These are phyloP conservation scores for Naematelia encephala DNA, from an alignment of 768 basidiomycete genomes.

Conservation along the genomic window DNA sequence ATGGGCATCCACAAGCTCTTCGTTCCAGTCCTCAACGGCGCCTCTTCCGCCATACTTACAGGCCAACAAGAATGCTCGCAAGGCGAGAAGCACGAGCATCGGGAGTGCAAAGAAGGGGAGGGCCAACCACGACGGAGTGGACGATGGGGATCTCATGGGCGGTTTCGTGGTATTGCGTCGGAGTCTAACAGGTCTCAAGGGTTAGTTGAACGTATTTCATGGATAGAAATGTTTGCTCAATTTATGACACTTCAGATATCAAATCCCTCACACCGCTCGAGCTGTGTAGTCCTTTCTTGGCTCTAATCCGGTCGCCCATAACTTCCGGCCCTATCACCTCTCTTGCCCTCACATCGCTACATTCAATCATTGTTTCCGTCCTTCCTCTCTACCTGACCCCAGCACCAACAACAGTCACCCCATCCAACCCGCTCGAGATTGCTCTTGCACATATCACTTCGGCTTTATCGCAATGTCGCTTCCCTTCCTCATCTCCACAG, in stretches of 20 bases:
- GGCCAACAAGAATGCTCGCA: constrained; percentile 7
- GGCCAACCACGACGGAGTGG: constrained; percentile 55
- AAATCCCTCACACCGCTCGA: constrained; percentile 41
- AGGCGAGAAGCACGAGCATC: constrained; percentile 4
- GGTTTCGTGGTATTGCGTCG: constrained; percentile 85
- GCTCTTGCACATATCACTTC: constrained; percentile 80
- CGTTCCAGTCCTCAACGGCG: constrained; percentile 28
- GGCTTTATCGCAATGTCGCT: constrained; percentile 92
- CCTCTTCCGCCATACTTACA: constrained; percentile 29
- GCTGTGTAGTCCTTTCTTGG: constrained; percentile 81
- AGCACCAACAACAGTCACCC: constrained; percentile 49
- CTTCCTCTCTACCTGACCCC: constrained; percentile 39
- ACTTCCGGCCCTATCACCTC: constrained; percentile 98
- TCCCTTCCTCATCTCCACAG: constrained; percentile 95
- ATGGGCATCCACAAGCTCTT: constrained; percentile 65
- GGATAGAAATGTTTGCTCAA: too few relatives aligned
- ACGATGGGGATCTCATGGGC: constrained; percentile 80
- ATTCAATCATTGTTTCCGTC: constrained; percentile 67
- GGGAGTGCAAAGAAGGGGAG: constrained; percentile 47
- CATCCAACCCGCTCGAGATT: constrained; percentile 56
- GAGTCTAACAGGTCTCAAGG: constrained; percentile 61
- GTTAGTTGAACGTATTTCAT: constrained; percentile 51
- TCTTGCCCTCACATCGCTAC: constrained; percentile 80
- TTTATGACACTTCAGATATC: constrained; percentile 30
- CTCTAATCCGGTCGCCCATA: constrained; percentile 85